Conservation (phyloP, 2,329 filamentous ascomycete genomes). For the Pestalotiopsis sp. region DNA sequence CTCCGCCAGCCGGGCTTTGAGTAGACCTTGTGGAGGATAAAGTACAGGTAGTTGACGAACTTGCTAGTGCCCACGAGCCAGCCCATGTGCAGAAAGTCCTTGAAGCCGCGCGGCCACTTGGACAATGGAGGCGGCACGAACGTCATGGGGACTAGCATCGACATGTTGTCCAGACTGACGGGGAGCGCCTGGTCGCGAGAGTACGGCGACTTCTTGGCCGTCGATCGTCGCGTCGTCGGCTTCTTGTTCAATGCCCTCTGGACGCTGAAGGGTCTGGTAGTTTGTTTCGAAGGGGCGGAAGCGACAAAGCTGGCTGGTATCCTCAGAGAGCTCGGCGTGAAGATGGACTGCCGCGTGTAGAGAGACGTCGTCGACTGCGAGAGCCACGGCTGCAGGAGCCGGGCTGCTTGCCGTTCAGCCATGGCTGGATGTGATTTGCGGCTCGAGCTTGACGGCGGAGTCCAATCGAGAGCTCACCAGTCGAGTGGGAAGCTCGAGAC, state of each 20-base stretch:
- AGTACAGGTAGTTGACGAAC: constrained; percentile 32
- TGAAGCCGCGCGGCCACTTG: constrained; percentile 26
- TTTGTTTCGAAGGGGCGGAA: neutral
- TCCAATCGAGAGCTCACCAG: neutral
- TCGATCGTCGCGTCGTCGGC: neutral
- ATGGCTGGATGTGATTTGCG: constrained; percentile 5
- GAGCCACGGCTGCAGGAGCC: constrained; percentile 14
- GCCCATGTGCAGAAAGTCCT: constrained; percentile 24
- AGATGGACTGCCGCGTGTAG: neutral
- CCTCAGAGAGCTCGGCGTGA: neutral
- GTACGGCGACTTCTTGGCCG: neutral
- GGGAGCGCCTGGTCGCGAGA: constrained; percentile 1
- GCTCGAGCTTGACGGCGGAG: neutral
- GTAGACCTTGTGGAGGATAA: constrained; percentile 42
- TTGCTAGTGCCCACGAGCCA: constrained; percentile 35
- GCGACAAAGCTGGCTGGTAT: neutral
- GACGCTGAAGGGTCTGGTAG: neutral
- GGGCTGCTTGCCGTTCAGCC: constrained; percentile 9
- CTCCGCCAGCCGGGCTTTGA: constrained; percentile 48
- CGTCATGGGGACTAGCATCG: constrained; percentile 19
- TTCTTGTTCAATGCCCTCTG: constrained; percentile 5
- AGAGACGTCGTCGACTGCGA: neutral
- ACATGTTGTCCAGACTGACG: constrained; percentile 10
- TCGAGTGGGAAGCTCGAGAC: neutral
- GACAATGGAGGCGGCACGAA: constrained; percentile 30